These are phyloP conservation scores for Rhizophagus sp. DNA, from an alignment of 192 early-diverging fungal species.

Conservation along the genomic window DNA sequence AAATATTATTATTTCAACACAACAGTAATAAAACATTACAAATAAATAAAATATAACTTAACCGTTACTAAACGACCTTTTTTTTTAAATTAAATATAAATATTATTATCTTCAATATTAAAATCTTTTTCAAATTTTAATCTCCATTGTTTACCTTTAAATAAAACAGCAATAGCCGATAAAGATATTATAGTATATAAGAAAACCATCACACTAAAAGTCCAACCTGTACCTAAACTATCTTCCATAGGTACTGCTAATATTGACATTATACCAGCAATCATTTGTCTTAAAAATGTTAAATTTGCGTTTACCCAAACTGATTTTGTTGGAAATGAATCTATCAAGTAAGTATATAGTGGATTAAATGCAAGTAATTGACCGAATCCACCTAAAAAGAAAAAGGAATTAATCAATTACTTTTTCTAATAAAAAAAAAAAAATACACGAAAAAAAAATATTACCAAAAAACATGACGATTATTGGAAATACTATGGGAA, in stretches of 20 bases:
- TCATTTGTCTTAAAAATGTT: background rate
- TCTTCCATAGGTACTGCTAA: background rate
- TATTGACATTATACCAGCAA: background rate
- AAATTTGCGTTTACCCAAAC: background rate
- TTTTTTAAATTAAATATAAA: too few species aligned
- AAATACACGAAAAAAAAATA: background rate
- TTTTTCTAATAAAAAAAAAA: background rate
- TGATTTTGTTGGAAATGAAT: background rate
- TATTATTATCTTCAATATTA: background rate
- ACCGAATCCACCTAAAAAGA: background rate
- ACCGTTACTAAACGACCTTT: too few species aligned
- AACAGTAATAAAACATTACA: too few species aligned
- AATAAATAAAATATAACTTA: too few species aligned
- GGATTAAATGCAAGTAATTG: background rate
- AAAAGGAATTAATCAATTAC: background rate
- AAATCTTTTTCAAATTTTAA: background rate
- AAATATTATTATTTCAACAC: too few species aligned
- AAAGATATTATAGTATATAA: background rate
- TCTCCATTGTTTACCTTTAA: background rate
- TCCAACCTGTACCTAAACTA: background rate
- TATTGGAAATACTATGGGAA: background rate
- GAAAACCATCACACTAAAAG: background rate
- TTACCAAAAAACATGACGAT: slow-evolving; percentile 13
- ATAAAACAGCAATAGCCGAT: background rate
- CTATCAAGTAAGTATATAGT: background rate